Base-by-base conservation (phyloP, 768 basidiomycete species). In the Pleurotus ostreatus region DNA sequence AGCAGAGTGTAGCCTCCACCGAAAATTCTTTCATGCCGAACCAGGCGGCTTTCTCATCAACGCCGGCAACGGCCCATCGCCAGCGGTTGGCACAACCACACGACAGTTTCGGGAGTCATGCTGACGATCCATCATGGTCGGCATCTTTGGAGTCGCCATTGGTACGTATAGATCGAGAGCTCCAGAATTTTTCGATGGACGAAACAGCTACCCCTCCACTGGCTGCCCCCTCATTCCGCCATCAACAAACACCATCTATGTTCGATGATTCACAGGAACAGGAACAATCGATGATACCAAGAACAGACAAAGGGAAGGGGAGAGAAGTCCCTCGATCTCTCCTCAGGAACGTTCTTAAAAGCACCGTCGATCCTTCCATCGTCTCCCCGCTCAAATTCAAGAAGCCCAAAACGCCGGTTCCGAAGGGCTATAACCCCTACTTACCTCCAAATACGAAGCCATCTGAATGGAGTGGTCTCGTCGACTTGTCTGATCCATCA, bases 11-110 rank as follows among this genome's bases (percentile, higher is more conserved):
- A 11, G 76, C 79, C 5, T 75, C 78, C 38, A 83, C 79, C 30
- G 88, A 92, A 58, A 79, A 73, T 55, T 92, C 89, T 3, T 95
- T 94, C 68, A 76, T 86, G 67, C 89, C 88, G 12, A 77, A 78
- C 3, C 82, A 85, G 49, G 88, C 78, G 6, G 88, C 88, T 0
- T 75, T 87, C 55, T 88, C 89, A 1, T 93, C 91, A 2, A 93
- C 92, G 1, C 92, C 92, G 15, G 86, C 88, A 7, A 82, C 77
- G 4, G 65, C 67, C 25, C 38, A 39, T 25, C 55, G 57, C 12
- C 22, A 40, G 22, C 71, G 76, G 25, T 59, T 70, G 59, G 62
- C 73, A 58, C 70, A 70, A 53, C 63, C 67, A 4, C 62, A 74
- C 40, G 67, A 78, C 58, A 76, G 63, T 46, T 78, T 78, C 18